Percentiles rank a stretch among this genome's conserved stretches.
Evolutionary conservation across 208 protist species (phyloP).

Genomic region (Naegleria gruberi): DNA sequence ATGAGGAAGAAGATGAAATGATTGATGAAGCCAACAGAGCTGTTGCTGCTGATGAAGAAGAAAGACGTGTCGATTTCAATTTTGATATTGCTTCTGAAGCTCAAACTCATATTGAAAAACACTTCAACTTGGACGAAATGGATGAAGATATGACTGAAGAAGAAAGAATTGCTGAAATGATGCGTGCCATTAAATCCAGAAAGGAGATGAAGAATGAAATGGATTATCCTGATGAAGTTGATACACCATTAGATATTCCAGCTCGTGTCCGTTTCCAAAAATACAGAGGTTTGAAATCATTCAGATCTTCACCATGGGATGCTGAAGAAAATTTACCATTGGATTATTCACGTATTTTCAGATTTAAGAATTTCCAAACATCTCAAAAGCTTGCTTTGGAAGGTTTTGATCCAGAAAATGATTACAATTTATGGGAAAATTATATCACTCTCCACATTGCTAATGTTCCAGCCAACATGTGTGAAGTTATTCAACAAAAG

Average conservation of each 20-base stretch:
- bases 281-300: constrained; percentile 56
- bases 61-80: not conserved
- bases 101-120: constrained; percentile 34
- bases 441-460: constrained; percentile 26
- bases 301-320: constrained; percentile 60
- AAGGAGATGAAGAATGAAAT: constrained; percentile 44
- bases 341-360: constrained; percentile 66
- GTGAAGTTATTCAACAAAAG: not conserved
- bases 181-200: not conserved
- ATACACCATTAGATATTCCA: constrained; percentile 45
- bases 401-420: constrained; percentile 18
- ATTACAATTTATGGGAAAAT: not conserved
- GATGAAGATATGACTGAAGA: constrained; percentile 30
- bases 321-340: constrained; percentile 62
- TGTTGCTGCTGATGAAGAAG: constrained; percentile 26
- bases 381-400: constrained; percentile 36
- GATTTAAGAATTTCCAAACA: constrained; percentile 53
- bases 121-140: constrained; percentile 21
- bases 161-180: constrained; percentile 19
- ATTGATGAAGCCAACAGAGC: constrained; percentile 26
- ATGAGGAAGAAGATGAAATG: constrained; percentile 31
- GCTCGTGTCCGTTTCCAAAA: constrained; percentile 52
- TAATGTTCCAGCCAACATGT: constrained; percentile 10
- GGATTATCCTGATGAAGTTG: constrained; percentile 68
- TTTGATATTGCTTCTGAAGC: constrained; percentile 13